These are phyloP conservation scores for Penicillium paneum DNA, from an alignment of 2,329 filamentous ascomycete species.

Conservation along the genomic window DNA sequence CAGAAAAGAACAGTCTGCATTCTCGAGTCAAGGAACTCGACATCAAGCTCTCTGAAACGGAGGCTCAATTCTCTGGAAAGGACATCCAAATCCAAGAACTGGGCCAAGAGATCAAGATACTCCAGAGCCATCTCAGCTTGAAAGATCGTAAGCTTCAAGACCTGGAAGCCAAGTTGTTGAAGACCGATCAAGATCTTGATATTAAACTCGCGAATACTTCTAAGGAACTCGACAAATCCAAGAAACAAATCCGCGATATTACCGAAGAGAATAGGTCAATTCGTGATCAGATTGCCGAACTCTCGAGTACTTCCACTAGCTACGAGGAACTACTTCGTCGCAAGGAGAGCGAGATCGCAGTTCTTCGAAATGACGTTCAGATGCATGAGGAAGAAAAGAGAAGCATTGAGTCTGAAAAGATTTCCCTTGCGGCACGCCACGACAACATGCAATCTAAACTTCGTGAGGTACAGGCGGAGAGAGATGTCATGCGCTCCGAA, in stretches of 20 bases:
- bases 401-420: constrained; percentile 74
- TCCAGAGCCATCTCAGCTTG: constrained; percentile 81
- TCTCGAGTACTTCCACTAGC: constrained; percentile 87
- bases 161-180: constrained; percentile 76
- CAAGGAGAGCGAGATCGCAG: constrained; percentile 87
- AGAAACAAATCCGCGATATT: constrained; percentile 71
- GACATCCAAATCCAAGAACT: constrained; percentile 73
- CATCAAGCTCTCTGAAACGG: constrained; percentile 65
- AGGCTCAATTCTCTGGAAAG: constrained; percentile 67
- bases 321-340: constrained; percentile 91
- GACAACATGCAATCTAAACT: constrained; percentile 73
- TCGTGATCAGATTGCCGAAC: constrained; percentile 77
- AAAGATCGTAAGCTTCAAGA: constrained; percentile 90
- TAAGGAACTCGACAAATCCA: constrained; percentile 74
- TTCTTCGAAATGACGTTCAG: constrained; percentile 80
- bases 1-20: constrained; percentile 75
- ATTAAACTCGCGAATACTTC: constrained; percentile 73
- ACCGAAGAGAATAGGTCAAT: constrained; percentile 76
- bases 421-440: constrained; percentile 67
- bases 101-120: constrained; percentile 80
- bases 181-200: constrained; percentile 84
- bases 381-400: constrained; percentile 78
- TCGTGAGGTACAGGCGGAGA: constrained; percentile 80
- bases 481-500: constrained; percentile 80
- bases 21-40: constrained; percentile 68